Conservation (phyloP, 495 filamentous ascomycete species). For the Xeromyces bisporus region DNA sequence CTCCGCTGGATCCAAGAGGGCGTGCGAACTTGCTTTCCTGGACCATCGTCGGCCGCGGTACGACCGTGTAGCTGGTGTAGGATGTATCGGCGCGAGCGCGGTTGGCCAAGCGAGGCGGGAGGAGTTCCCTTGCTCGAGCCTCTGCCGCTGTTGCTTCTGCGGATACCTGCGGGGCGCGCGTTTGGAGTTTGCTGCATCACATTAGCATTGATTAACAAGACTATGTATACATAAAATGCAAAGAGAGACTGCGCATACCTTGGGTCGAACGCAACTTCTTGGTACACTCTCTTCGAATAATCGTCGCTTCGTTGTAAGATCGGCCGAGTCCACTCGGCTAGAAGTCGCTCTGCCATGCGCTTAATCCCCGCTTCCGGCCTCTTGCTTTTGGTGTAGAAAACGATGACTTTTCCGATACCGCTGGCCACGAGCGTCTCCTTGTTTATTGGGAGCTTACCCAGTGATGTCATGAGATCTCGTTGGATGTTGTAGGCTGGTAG, state of each 20-base stretch:
- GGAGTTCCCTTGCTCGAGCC: constrained; percentile 52
- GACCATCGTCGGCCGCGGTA: constrained; percentile 44
- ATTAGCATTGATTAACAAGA: background rate
- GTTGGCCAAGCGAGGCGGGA: constrained; percentile 50
- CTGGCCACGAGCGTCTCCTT: constrained; percentile 79
- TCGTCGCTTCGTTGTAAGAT: constrained; percentile 86
- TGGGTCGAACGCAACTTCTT: constrained; percentile 40
- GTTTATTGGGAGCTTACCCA: constrained; percentile 66
- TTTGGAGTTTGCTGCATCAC: constrained; percentile 26
- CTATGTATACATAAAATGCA: constrained; percentile 1
- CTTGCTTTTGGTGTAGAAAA: constrained; percentile 94
- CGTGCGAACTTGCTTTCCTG: constrained; percentile 35
- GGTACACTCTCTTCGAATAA: constrained; percentile 60
- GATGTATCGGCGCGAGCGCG: constrained; percentile 52
- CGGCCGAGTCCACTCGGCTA: constrained; percentile 93
- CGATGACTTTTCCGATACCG: constrained; percentile 86
- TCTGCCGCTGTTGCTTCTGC: constrained; percentile 38
- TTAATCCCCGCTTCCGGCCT: constrained; percentile 74
- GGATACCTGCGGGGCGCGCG: constrained; percentile 27
- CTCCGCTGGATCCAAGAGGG: constrained; percentile 54
- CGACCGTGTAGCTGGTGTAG: constrained; percentile 67
- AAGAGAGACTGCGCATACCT: constrained; percentile 22
- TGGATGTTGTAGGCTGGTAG: constrained; percentile 95
- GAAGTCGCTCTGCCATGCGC: constrained; percentile 72
- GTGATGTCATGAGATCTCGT: constrained; percentile 70